A percentile compares a stretch with the other conserved stretches of the same genome.
Evolutionary conservation across 164 flowering plant species (phyloP).

Genomic region (Aristolochia contorta): DNA sequence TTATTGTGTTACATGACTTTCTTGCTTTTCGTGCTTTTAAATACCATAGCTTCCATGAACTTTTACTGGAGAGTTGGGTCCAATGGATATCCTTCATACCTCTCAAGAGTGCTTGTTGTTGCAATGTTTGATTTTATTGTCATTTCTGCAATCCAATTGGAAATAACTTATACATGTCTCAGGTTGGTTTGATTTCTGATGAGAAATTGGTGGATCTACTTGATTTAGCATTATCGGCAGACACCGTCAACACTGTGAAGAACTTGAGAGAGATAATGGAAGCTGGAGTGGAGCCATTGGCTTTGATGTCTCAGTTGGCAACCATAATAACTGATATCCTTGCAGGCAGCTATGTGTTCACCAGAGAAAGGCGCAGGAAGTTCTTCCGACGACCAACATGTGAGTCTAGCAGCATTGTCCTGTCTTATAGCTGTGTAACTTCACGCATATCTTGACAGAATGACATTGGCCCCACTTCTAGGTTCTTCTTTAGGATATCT

Average conservation of each 20-base stretch:
- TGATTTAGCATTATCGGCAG: slow-evolving; percentile 96
- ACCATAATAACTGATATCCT: slow-evolving; percentile 92
- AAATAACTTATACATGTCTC: slow-evolving; percentile 10
- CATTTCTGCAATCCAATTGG: too few relatives aligned
- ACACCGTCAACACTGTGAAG: slow-evolving; percentile 95
- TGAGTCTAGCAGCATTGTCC: slow-evolving; percentile 30
- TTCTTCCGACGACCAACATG: slow-evolving; percentile 70
- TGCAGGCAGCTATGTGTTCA: slow-evolving; percentile 78
- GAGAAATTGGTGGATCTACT: slow-evolving; percentile 95
- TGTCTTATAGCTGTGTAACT: background rate
- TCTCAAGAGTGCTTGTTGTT: too few relatives aligned
- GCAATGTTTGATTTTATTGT: too few relatives aligned
- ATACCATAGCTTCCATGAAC: too few relatives aligned
- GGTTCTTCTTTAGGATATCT: background rate
- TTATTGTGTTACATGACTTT: too few relatives aligned
- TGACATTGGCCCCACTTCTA: too few relatives aligned
- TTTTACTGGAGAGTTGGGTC: too few relatives aligned
- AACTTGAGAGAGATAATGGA: slow-evolving; percentile 85
- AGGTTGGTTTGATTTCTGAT: slow-evolving; percentile 95
- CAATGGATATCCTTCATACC: too few relatives aligned
- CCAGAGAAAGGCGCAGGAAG: slow-evolving; percentile 63
- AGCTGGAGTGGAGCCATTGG: slow-evolving; percentile 89
- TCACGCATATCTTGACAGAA: background rate
- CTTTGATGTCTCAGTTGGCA: slow-evolving; percentile 98
- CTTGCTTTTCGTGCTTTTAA: too few relatives aligned